Percentiles rank a stretch among this genome's conserved stretches.
phyloP scores from a whole-genome alignment of 768 basidiomycete genomes.

The Terana coerulea region DNA sequence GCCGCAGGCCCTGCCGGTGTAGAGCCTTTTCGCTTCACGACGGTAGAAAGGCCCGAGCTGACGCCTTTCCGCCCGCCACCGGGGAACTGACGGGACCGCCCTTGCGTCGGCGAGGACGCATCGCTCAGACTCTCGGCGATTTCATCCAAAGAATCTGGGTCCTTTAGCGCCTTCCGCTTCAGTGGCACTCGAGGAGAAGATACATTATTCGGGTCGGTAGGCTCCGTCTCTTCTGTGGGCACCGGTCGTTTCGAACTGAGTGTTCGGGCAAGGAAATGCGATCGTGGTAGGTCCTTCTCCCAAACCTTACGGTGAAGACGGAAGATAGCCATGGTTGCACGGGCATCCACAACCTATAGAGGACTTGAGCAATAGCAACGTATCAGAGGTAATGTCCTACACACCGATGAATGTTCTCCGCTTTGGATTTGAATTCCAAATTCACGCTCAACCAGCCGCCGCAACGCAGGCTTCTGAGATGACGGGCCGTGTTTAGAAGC shows the following conservation, averaged over 20 bases:
- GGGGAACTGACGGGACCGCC: constrained; percentile 28
- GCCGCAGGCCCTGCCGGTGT: too few species aligned
- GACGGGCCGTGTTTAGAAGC: constrained; percentile 56
- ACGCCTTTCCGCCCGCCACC: constrained; percentile 60
- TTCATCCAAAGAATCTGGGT: not conserved
- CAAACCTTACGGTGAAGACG: constrained; percentile 77
- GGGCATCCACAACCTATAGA: constrained; percentile 80
- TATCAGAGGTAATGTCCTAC: constrained; percentile 22
- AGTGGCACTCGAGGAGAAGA: not conserved
- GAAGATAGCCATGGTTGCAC: constrained; percentile 94
- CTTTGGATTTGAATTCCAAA: constrained; percentile 76
- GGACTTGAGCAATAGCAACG: not conserved
- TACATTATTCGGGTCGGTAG: not conserved
- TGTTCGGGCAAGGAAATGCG: not conserved
- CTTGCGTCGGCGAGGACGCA: too few species aligned
- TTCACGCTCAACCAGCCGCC: constrained; percentile 76
- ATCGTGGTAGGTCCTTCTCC: constrained; percentile 42
- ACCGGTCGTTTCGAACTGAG: not conserved
- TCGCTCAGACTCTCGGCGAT: too few species aligned
- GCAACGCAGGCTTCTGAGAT: constrained; percentile 68
- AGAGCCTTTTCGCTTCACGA: constrained; percentile 35
- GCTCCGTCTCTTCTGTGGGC: not conserved
- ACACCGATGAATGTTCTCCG: constrained; percentile 88
- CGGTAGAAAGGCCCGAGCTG: constrained; percentile 57
- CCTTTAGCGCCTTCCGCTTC: not conserved